phyloP scores from a whole-genome alignment of 305 asterid genomes.

The Solanum hybrid region DNA sequence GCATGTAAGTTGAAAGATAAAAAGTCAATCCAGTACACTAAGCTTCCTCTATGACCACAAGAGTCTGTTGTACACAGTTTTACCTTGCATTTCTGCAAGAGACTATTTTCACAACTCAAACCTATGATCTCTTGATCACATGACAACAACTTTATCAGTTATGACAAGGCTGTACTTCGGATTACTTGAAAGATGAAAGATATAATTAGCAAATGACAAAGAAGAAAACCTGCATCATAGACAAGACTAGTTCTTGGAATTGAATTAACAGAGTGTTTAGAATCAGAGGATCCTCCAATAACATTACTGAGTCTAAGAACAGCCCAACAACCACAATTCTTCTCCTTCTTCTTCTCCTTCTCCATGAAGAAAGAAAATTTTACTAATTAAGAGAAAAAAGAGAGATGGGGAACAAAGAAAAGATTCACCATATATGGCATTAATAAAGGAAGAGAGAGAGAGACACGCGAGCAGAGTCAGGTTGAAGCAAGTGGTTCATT shows the following conservation, averaged over 20 bases:
- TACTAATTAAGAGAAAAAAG: not conserved
- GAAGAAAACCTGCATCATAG: slow-evolving; percentile 63
- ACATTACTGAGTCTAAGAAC: slow-evolving; percentile 38
- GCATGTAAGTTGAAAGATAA: not conserved
- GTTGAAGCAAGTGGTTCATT: no score
- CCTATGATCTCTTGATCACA: not conserved
- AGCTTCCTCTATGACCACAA: not conserved
- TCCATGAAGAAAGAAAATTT: slow-evolving; percentile 13
- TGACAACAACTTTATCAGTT: not conserved
- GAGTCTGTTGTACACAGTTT: not conserved
- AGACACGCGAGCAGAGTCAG: no score
- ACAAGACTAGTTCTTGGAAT: slow-evolving; percentile 80
- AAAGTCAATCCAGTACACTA: not conserved
- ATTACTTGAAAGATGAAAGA: not conserved
- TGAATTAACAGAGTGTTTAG: slow-evolving; percentile 37
- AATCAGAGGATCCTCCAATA: slow-evolving; percentile 34
- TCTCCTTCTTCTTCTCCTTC: slow-evolving; percentile 31
- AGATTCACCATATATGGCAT: no score
- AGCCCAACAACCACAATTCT: slow-evolving; percentile 79
- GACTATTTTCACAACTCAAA: not conserved
- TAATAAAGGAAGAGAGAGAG: no score
- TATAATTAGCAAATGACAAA: not conserved
- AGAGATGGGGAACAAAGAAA: no score
- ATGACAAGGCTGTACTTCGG: not conserved
- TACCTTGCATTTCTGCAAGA: not conserved